Base-by-base conservation (phyloP, 2,329 filamentous ascomycete species). In the Madurella fahalii region DNA sequence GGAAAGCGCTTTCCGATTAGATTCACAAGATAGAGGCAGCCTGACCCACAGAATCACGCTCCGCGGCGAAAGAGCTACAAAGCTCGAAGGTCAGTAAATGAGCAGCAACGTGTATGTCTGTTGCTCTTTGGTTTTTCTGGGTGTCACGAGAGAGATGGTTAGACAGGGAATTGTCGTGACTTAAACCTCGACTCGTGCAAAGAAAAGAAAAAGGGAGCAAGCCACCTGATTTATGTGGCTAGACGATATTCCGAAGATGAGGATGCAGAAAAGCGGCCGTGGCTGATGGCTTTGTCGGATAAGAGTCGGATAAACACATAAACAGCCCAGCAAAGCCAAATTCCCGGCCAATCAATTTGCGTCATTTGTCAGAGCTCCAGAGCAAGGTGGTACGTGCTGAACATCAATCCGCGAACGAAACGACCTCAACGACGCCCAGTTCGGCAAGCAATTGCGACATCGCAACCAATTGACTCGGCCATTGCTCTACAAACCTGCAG, bases 401-500 rank as follows among this genome's bases (percentile, higher is more conserved):
- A 17, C 53, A 37, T 49, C 40, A 52, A 54, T 42, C 47, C 31
- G 43, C 30, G 46, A 48, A 18, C 41, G 32, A 45, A 40, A 39
- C 47, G 52, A 60, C 39, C 56, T 56, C 55, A 50, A 60, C 60
- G 59, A 58, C 57, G 53, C 51, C 59, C 51, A 54, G 40, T 46
- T 46, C 50, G 48, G 42, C 40, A 46, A 52, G 39, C 31, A 49
- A 57, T 52, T 52, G 45, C 53, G 41, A 54, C 52, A 46, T 54
- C 47, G 46, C 54, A 45, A 32, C 57, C 55, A 40, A 53, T 58
- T 58, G 54, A 54, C 56, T 47, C 61, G 57, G 59, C 63, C 61
- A 65, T 66, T 66, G 65, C 64, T 58, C 59, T 53, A 59, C 62
- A 58, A 42, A 61, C 48, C 65, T 58, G 58, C 66, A 67, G 68